phyloP scores from a whole-genome alignment of 257 asterid species.

The Plectranthus barbatus region DNA sequence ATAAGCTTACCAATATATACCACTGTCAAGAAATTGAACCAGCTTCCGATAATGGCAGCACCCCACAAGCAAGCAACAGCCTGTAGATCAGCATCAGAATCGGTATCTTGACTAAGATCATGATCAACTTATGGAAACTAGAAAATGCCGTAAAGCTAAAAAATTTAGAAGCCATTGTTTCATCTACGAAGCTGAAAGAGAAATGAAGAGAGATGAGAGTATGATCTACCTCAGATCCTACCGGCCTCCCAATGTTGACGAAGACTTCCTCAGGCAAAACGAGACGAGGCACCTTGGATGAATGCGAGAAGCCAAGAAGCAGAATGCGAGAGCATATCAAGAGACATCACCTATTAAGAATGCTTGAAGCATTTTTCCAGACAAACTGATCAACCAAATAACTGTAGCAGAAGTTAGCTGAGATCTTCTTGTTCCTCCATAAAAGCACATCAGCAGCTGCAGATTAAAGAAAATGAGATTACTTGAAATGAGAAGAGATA shows the following conservation, averaged over 20 bases:
- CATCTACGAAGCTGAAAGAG: background rate
- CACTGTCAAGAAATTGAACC: constrained; percentile 78
- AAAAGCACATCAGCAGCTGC: constrained; percentile 84
- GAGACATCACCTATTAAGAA: constrained; percentile 33
- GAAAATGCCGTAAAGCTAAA: background rate
- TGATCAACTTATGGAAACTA: constrained; percentile 3
- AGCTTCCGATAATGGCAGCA: constrained; percentile 84
- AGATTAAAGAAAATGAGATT: background rate
- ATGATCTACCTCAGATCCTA: constrained; percentile 51
- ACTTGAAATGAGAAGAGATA: background rate
- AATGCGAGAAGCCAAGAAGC: constrained; percentile 17
- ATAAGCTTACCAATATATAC: constrained; percentile 37
- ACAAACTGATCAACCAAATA: constrained; percentile 65
- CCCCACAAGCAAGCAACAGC: constrained; percentile 54
- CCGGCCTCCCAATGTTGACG: constrained; percentile 41
- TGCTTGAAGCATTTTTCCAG: constrained; percentile 53
- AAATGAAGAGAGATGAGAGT: background rate
- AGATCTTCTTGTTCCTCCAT: constrained; percentile 88
- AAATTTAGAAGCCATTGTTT: background rate
- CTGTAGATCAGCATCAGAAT: constrained; percentile 24
- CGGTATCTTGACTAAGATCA: background rate
- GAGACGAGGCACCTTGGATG: constrained; percentile 48
- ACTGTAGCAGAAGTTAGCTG: constrained; percentile 63
- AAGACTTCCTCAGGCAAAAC: constrained; percentile 52
- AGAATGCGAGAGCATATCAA: background rate